phyloP scores from a whole-genome alignment of 352 stramenopile genomes.

The Globisporangium canariense region DNA sequence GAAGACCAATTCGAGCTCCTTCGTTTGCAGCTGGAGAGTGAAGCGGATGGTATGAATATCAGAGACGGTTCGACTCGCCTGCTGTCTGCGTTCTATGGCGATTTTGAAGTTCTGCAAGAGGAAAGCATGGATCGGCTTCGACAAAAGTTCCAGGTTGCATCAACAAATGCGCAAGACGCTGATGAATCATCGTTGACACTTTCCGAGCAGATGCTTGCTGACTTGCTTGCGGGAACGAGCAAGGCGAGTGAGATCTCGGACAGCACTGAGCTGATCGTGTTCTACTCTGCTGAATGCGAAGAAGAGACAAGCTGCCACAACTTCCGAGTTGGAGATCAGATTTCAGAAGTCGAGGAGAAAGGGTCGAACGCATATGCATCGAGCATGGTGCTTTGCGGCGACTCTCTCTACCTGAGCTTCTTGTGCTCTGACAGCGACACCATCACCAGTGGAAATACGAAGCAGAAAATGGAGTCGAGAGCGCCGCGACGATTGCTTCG shows the following conservation, averaged over 20 bases:
- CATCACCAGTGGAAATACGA: slow-evolving; percentile 17
- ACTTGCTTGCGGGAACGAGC: slow-evolving; percentile 21
- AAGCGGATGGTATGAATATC: neutral
- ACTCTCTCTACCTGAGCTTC: slow-evolving; percentile 45
- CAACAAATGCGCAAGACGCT: slow-evolving; percentile 4
- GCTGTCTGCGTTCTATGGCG: slow-evolving; percentile 44
- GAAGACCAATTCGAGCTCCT: slow-evolving; percentile 27
- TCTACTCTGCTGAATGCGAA: slow-evolving; percentile 19
- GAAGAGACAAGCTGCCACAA: slow-evolving; percentile 20
- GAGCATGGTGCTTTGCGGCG: slow-evolving; percentile 43
- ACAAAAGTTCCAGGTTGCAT: slow-evolving; percentile 12
- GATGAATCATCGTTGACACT: slow-evolving; percentile 17
- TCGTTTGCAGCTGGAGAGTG: neutral
- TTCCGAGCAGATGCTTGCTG: slow-evolving; percentile 23
- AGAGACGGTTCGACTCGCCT: slow-evolving; percentile 8
- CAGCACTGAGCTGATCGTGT: slow-evolving; percentile 27
- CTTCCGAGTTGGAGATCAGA: slow-evolving; percentile 27
- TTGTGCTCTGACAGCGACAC: slow-evolving; percentile 24
- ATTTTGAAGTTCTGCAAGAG: slow-evolving; percentile 38
- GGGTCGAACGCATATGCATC: slow-evolving; percentile 31
- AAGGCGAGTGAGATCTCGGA: slow-evolving; percentile 20
- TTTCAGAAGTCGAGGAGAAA: slow-evolving; percentile 31
- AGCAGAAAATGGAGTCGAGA: neutral
- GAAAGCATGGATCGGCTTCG: slow-evolving; percentile 25
- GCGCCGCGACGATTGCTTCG: slow-evolving; percentile 24